Conservation (phyloP, 163 green algal genomes). For the Volvox carteri region DNA sequence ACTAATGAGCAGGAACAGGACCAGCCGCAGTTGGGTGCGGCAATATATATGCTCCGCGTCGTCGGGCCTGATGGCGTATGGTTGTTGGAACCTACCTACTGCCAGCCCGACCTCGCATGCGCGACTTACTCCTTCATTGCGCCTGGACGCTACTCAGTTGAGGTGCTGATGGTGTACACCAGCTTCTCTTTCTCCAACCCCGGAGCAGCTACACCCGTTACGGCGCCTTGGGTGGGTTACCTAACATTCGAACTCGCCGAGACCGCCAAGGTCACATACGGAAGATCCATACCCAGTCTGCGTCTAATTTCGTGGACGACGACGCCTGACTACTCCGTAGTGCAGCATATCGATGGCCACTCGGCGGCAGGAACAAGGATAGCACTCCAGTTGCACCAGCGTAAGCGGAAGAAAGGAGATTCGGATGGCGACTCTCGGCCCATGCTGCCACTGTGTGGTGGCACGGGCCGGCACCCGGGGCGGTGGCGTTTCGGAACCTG, state of each 20-base stretch:
- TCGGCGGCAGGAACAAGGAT: no score
- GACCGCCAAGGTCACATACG: no score
- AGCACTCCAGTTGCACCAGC: no score
- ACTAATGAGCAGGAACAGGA: no score
- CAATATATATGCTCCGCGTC: constrained; percentile 28
- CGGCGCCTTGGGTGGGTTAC: constrained; percentile 31
- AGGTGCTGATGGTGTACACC: constrained; percentile 46
- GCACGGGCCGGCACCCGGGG: neutral
- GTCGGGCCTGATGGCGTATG: neutral
- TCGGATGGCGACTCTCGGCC: no score
- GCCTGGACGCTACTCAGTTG: constrained; percentile 2
- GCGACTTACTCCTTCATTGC: neutral
- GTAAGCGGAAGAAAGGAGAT: no score
- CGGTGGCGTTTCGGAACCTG: constrained; percentile 16
- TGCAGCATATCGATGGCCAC: no score
- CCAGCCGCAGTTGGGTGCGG: no score
- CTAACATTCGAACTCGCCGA: constrained; percentile 28
- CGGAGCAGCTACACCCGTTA: neutral
- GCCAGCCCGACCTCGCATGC: constrained; percentile 26
- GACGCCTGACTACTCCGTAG: no score
- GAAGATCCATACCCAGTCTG: no score
- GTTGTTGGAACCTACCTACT: constrained; percentile 12
- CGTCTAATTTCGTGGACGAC: no score
- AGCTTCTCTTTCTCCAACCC: constrained; percentile 36
- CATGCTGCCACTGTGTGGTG: constrained; percentile 19